Conservation (phyloP, 2,329 filamentous ascomycete genomes). For the Bipolaris sorokiniana region DNA sequence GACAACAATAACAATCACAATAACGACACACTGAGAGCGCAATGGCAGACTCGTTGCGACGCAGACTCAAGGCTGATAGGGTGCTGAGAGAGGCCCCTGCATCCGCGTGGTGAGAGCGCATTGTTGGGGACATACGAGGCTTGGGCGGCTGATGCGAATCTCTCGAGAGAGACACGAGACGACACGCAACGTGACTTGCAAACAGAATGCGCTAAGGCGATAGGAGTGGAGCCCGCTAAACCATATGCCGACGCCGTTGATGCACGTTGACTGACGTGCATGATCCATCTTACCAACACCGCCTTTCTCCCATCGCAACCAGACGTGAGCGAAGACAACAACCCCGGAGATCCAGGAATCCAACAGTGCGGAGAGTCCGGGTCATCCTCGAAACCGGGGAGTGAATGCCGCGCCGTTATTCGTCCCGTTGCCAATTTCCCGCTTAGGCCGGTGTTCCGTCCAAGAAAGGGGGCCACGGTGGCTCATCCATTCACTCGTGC, state of each 20-base stretch:
- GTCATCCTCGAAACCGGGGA: not conserved
- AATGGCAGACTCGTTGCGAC: slow-evolving; percentile 7
- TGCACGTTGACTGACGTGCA: slow-evolving; percentile 18
- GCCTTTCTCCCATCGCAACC: slow-evolving; percentile 1
- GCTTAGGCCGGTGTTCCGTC: slow-evolving; percentile 13
- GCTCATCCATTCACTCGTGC: slow-evolving; percentile 1
- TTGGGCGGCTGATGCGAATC: not conserved
- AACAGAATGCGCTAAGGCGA: slow-evolving; percentile 5
- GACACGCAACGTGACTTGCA: slow-evolving; percentile 1
- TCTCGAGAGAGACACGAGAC: not conserved
- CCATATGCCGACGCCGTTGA: slow-evolving; percentile 8
- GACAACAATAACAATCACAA: not conserved
- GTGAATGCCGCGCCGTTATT: slow-evolving; percentile 7
- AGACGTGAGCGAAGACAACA: not conserved
- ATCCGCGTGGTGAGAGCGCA: not conserved
- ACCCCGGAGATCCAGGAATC: not conserved
- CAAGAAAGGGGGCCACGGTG: slow-evolving; percentile 16
- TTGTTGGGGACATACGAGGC: not conserved
- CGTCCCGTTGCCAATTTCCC: slow-evolving; percentile 16
- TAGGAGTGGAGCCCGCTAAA: slow-evolving; percentile 9
- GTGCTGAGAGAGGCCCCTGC: not conserved
- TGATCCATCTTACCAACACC: slow-evolving; percentile 5
- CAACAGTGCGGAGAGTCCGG: not conserved
- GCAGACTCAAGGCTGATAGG: not conserved
- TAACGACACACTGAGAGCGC: not conserved